A percentile compares a stretch with the other conserved stretches of the same genome.
phyloP scores from a whole-genome alignment of 345 rosid genomes.

The Anastatica hierochuntica region DNA sequence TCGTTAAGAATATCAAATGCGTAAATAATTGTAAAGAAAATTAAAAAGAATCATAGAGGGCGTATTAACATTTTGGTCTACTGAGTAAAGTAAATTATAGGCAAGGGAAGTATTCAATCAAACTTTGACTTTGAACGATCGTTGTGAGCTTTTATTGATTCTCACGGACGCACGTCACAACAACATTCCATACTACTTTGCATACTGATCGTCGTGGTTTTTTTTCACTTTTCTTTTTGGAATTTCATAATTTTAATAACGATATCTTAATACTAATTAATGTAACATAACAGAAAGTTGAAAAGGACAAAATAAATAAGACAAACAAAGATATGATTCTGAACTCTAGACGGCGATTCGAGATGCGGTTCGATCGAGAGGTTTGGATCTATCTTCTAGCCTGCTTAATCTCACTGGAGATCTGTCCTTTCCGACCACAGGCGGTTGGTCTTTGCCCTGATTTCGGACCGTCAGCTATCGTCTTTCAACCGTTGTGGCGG shows the following conservation, averaged over 20 bases:
- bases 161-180: neutral
- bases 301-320: no score
- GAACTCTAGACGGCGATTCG: no score
- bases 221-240: neutral
- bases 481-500: no score
- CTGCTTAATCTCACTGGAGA: no score
- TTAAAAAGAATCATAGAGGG: neutral
- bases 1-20: neutral
- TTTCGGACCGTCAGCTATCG: no score
- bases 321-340: no score
- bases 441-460: no score
- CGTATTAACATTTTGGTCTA: neutral
- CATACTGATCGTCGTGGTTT: neutral
- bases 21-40: neutral
- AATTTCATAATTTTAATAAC: no score
- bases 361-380: no score
- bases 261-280: neutral
- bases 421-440: no score
- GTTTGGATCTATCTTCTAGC: no score
- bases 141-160: neutral
- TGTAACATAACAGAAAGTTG: neutral
- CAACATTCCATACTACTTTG: neutral
- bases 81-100: neutral
- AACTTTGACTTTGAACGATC: constrained; percentile 3
- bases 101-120: constrained; percentile 2